These are phyloP conservation scores for Podospora australis DNA, from an alignment of 495 filamentous ascomycete genomes.

Conservation along the genomic window DNA sequence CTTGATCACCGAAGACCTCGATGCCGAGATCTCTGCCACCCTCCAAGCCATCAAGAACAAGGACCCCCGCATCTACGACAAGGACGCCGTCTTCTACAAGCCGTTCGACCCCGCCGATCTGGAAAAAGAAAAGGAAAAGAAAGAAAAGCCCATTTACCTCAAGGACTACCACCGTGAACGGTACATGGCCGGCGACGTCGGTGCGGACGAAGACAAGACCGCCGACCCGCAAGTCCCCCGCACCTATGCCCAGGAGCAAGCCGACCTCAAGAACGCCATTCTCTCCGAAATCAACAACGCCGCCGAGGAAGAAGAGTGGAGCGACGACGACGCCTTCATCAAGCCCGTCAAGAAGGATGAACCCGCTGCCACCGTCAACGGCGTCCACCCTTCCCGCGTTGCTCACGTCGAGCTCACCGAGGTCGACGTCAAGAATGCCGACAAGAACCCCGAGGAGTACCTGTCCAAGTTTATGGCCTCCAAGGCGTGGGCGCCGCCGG, in stretches of 20 bases:
- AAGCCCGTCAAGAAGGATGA: slow-evolving; percentile 45
- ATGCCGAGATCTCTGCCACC: slow-evolving; percentile 78
- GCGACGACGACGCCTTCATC: slow-evolving; percentile 68
- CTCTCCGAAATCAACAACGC: slow-evolving; percentile 73
- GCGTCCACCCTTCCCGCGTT: slow-evolving; percentile 42
- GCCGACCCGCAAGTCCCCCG: slow-evolving; percentile 47
- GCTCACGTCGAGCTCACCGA: slow-evolving; percentile 44
- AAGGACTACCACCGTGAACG: slow-evolving; percentile 87
- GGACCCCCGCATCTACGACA: slow-evolving; percentile 86
- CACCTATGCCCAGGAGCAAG: slow-evolving; percentile 83
- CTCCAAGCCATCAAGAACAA: slow-evolving; percentile 80
- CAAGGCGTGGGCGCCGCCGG: slow-evolving; percentile 75
- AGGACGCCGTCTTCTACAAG: slow-evolving; percentile 66
- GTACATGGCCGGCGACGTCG: slow-evolving; percentile 56
- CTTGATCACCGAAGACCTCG: slow-evolving; percentile 71
- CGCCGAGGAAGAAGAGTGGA: slow-evolving; percentile 50
- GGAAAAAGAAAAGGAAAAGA: slow-evolving; percentile 38
- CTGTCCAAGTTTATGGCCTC: slow-evolving; percentile 83
- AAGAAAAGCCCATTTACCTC: slow-evolving; percentile 79
- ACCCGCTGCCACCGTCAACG: slow-evolving; percentile 17
- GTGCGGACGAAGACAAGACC: slow-evolving; percentile 50
- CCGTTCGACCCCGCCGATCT: slow-evolving; percentile 50
- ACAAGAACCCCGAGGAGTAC: slow-evolving; percentile 84
- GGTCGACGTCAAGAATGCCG: slow-evolving; percentile 67
- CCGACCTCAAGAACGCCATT: slow-evolving; percentile 66